Evolutionary conservation across 306 rosid species (phyloP).

Genomic region (Lablab purpureus): DNA sequence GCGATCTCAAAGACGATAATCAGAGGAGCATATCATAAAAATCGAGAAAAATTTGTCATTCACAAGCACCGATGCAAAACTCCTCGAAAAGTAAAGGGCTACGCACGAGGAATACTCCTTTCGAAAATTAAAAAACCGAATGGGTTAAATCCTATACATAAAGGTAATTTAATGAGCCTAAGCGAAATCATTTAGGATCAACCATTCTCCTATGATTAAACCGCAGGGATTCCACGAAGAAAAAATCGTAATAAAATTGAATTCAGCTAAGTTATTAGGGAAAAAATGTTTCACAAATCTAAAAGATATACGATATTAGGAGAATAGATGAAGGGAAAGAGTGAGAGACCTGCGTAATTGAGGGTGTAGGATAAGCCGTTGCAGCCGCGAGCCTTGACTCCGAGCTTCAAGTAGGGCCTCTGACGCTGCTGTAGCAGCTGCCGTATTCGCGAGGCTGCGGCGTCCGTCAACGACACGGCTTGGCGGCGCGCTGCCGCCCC

Average conservation of each 20-base stretch:
- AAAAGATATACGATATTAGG: background rate
- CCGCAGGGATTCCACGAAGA: background rate
- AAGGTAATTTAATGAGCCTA: background rate
- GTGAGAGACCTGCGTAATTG: conserved; percentile 75
- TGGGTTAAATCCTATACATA: background rate
- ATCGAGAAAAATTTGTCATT: background rate
- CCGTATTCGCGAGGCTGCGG: conserved; percentile 79
- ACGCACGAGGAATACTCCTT: background rate
- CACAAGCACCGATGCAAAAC: background rate
- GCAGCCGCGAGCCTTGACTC: conserved; percentile 97
- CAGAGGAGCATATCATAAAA: background rate
- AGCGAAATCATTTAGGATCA: background rate
- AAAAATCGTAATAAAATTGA: background rate
- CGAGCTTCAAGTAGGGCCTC: conserved; percentile 76
- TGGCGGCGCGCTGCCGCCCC: conserved; percentile 68
- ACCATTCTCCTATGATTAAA: background rate
- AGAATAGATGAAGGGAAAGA: background rate
- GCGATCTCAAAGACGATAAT: background rate
- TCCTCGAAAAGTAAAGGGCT: conserved; percentile 1
- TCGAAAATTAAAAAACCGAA: background rate
- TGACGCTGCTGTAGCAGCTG: conserved; percentile 76
- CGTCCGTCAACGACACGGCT: conserved; percentile 70
- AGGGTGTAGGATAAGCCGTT: conserved; percentile 90
- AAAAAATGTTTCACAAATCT: background rate
- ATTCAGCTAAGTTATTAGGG: background rate